phyloP scores from a whole-genome alignment of 1,284 basidiomycete genomes.

The Boletellus deceptivus region DNA sequence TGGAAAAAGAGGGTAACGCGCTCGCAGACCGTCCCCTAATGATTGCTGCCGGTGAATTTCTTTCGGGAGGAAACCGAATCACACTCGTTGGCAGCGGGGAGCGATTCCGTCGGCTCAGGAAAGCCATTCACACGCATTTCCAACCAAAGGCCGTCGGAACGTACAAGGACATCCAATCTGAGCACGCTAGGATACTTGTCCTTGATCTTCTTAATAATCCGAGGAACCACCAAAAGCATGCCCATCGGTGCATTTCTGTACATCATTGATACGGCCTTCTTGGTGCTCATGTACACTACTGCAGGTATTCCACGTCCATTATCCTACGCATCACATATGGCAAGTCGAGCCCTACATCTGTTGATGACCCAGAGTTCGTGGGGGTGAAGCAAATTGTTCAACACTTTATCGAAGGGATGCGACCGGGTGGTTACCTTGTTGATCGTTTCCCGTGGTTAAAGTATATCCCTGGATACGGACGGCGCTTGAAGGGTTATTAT shows the following conservation, averaged over 20 bases:
- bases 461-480: slow-evolving; percentile 31
- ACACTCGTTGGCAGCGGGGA: slow-evolving; percentile 24
- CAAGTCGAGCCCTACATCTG: slow-evolving; percentile 45
- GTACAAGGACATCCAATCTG: slow-evolving; percentile 37
- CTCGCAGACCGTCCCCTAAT: slow-evolving; percentile 34
- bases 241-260: slow-evolving; percentile 25
- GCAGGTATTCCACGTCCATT: slow-evolving; percentile 60
- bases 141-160: slow-evolving; percentile 35
- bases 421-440: slow-evolving; percentile 57
- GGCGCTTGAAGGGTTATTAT: slow-evolving; percentile 40
- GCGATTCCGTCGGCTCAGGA: slow-evolving; percentile 31
- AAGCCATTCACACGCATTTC: slow-evolving; percentile 40
- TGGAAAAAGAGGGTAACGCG: slow-evolving; percentile 37
- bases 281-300: background rate
- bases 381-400: slow-evolving; percentile 49
- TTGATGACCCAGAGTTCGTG: slow-evolving; percentile 56
- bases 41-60: slow-evolving; percentile 30
- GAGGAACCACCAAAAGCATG: slow-evolving; percentile 33
- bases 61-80: slow-evolving; percentile 31
- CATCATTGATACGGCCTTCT: background rate
- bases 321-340: slow-evolving; percentile 68
- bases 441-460: slow-evolving; percentile 57
- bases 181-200: slow-evolving; percentile 36
- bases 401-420: slow-evolving; percentile 50
- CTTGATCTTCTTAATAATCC: slow-evolving; percentile 40